These are phyloP conservation scores for Cryptococcus sp. DNA, from an alignment of 1,284 basidiomycete species.

Conservation along the genomic window DNA sequence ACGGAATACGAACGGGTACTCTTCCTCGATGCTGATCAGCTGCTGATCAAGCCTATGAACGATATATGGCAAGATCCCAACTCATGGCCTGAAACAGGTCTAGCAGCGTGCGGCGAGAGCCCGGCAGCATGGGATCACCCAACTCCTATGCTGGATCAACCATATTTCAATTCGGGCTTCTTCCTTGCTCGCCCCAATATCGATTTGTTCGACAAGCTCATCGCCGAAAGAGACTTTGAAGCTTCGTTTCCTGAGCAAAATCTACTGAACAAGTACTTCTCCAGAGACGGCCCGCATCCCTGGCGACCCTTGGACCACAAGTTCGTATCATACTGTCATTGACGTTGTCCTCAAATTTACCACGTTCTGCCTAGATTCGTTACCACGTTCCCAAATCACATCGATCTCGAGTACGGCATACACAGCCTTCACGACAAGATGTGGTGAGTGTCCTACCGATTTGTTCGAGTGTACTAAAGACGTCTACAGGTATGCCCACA, in stretches of 20 bases:
- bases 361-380: background rate
- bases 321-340: background rate
- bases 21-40: slow-evolving; percentile 10
- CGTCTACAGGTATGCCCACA: background rate
- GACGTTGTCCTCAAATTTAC: background rate
- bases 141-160: background rate
- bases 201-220: slow-evolving; percentile 79
- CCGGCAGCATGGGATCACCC: background rate
- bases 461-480: too few species aligned
- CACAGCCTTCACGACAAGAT: slow-evolving; percentile 14
- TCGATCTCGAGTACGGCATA: too few species aligned
- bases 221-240: slow-evolving; percentile 60
- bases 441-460: slow-evolving; percentile 5
- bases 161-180: slow-evolving; percentile 11
- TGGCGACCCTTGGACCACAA: slow-evolving; percentile 5
- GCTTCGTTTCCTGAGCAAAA: slow-evolving; percentile 56
- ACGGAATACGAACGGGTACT: slow-evolving; percentile 17
- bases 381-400: too few species aligned
- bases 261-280: background rate
- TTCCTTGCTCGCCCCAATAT: slow-evolving; percentile 46
- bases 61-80: slow-evolving; percentile 16
- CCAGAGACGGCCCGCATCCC: background rate
- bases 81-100: slow-evolving; percentile 2
- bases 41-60: slow-evolving; percentile 6
- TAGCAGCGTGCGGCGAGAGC: slow-evolving; percentile 4